Conservation (phyloP, 1,139 yeast genomes). For the Yamadazyma trypodendri region DNA sequence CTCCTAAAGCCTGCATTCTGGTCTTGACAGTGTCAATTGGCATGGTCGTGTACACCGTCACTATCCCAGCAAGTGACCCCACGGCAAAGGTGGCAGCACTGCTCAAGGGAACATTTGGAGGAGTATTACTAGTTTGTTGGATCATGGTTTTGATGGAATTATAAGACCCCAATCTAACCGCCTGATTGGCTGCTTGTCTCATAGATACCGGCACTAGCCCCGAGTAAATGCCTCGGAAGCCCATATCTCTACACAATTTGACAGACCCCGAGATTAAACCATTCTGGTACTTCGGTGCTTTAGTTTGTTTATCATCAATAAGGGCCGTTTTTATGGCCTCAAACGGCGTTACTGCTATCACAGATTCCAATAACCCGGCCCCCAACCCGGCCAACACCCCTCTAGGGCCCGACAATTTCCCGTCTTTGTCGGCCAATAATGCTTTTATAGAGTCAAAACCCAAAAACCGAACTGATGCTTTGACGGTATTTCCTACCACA, state of each 20-base stretch:
- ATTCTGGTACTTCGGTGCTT: constrained; percentile 72
- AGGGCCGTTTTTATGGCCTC: constrained; percentile 95
- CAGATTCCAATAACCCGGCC: constrained; percentile 90
- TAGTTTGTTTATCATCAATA: constrained; percentile 84
- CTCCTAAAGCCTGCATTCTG: constrained; percentile 92
- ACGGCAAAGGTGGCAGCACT: constrained; percentile 80
- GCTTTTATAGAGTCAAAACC: constrained; percentile 89
- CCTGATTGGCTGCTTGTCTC: constrained; percentile 95
- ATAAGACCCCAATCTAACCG: constrained; percentile 91
- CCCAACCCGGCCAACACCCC: constrained; percentile 96
- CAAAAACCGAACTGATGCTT: constrained; percentile 89
- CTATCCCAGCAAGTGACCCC: constrained; percentile 90
- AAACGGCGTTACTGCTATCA: constrained; percentile 93
- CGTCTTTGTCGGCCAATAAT: constrained; percentile 74
- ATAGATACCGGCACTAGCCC: constrained; percentile 91
- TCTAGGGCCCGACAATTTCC: constrained; percentile 82
- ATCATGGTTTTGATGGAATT: constrained; percentile 80
- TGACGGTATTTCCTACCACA: constrained; percentile 92
- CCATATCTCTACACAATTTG: constrained; percentile 70
- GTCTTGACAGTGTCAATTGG: constrained; percentile 98
- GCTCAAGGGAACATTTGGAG: constrained; percentile 72
- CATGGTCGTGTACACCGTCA: constrained; percentile 95
- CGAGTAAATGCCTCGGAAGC: constrained; percentile 78
- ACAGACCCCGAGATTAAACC: constrained; percentile 65
- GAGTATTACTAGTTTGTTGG: constrained; percentile 67